Base-by-base conservation (phyloP, 1,139 yeast species). In the Zygosaccharomyces pseudobailii region DNA sequence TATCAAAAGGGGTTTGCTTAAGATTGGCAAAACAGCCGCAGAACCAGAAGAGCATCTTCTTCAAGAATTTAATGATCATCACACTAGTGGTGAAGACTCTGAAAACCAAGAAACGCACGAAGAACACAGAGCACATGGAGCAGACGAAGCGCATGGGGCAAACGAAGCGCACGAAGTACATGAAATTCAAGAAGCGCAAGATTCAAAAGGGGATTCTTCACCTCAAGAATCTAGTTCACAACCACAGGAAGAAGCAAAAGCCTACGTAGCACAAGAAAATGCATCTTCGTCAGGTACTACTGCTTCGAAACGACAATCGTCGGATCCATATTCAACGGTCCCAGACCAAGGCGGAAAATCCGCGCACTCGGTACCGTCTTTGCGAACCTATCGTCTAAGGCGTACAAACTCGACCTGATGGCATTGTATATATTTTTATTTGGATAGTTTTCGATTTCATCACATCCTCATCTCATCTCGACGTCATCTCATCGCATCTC, bases 1-100 rank as follows among this genome's bases (percentile, higher is more conserved):
- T 32, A 28, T 53, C 13, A 44, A 50, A 20, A 45, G 38, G 30
- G 45, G 44, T n/a, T 42, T 50, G 19, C 43, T 35, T 7, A 33
- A 40, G 13, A 24, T 50, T 21, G 37, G 45, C 10, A 30, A 39
- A 27, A 30, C 30, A 24, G 40, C 37, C 19, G 33, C 42, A 17
- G 47, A 43, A 10, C 42, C 46, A 4, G 49, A 45, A 30, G 44
- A 43, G 20, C 33, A 36, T 17, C 23, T 43, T 6, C 44, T 48
- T 5, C 41, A 43, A 5, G 40, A 43, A n/a, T 45, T 42, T 40
- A 38, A 33, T 30, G 31, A 40, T 24, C 30, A 28, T 9, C 47
- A 45, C 19, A 31, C 40, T 35, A 21, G 40, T 6, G 23, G 25
- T 22, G 33, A 41, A 3, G 39, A 33, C 32, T 41, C 40, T 40